Conservation (phyloP, 106 monocot species). For the Xerophyta viscosa region DNA sequence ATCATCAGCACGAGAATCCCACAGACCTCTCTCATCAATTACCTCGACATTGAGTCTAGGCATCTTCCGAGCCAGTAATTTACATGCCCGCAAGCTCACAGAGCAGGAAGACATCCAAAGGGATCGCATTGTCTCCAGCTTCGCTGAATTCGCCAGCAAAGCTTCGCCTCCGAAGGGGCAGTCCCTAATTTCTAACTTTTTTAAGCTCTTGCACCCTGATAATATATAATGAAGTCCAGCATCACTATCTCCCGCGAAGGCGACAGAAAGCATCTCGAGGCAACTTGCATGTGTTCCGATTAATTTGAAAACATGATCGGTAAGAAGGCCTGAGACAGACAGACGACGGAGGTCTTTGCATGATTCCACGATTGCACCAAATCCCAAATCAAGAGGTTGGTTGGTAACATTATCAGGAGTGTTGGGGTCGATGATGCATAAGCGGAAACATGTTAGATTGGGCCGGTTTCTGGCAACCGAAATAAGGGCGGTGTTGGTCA, state of each 20-base stretch:
- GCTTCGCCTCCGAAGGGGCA: slow-evolving; percentile 76
- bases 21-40: slow-evolving; percentile 38
- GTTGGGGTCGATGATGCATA: slow-evolving; percentile 63
- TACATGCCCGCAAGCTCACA: slow-evolving; percentile 57
- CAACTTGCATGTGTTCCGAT: slow-evolving; percentile 42
- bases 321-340: slow-evolving; percentile 70
- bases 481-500: slow-evolving; percentile 65
- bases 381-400: slow-evolving; percentile 55
- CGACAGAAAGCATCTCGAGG: slow-evolving; percentile 76
- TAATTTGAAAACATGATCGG: slow-evolving; percentile 48
- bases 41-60: slow-evolving; percentile 68
- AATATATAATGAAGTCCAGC: slow-evolving; percentile 63
- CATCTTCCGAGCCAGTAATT: slow-evolving; percentile 52
- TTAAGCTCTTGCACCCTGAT: slow-evolving; percentile 57
- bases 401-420: slow-evolving; percentile 49
- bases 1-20: slow-evolving; percentile 24
- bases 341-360: slow-evolving; percentile 59
- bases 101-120: slow-evolving; percentile 89
- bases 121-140: slow-evolving; percentile 93
- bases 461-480: slow-evolving; percentile 54
- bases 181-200: slow-evolving; percentile 72
- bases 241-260: slow-evolving; percentile 71
- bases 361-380: slow-evolving; percentile 50
- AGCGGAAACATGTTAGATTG: slow-evolving; percentile 52
- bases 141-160: slow-evolving; percentile 45